phyloP scores from a whole-genome alignment of 1,284 basidiomycete genomes.

The Fomitopsis betulina region DNA sequence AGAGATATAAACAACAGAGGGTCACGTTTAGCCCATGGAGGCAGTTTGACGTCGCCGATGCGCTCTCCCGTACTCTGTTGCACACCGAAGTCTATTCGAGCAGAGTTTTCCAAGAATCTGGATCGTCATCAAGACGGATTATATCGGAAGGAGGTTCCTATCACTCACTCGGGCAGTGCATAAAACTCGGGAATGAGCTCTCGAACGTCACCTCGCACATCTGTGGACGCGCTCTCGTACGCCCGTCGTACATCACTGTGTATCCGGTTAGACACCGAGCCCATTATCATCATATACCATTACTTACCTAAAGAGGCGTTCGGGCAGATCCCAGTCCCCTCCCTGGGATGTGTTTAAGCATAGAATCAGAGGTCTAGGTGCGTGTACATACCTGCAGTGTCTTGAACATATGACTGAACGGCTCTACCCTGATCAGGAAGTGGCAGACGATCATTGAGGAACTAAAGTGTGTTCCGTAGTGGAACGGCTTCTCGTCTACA shows the following conservation, averaged over 20 bases:
- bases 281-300: not conserved
- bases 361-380: not conserved
- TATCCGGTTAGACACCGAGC: not conserved
- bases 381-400: constrained; percentile 58
- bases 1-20: constrained; percentile 80
- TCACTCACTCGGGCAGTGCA: constrained; percentile 64
- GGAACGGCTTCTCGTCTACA: constrained; percentile 84
- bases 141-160: not conserved
- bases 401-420: constrained; percentile 92
- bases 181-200: constrained; percentile 95
- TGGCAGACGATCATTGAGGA: constrained; percentile 98
- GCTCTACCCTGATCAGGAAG: constrained; percentile 86
- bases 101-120: constrained; percentile 71
- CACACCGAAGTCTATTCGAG: constrained; percentile 80
- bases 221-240: constrained; percentile 82
- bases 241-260: constrained; percentile 69
- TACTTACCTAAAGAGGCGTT: constrained; percentile 78
- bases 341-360: constrained; percentile 39
- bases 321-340: constrained; percentile 95
- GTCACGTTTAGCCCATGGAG: constrained; percentile 87
- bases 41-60: constrained; percentile 87
- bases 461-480: constrained; percentile 94
- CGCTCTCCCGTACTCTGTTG: constrained; percentile 79
- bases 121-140: not conserved
- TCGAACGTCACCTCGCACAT: constrained; percentile 89